phyloP scores from a whole-genome alignment of 805 yeast species.

The Pichia pseudocactophila region DNA sequence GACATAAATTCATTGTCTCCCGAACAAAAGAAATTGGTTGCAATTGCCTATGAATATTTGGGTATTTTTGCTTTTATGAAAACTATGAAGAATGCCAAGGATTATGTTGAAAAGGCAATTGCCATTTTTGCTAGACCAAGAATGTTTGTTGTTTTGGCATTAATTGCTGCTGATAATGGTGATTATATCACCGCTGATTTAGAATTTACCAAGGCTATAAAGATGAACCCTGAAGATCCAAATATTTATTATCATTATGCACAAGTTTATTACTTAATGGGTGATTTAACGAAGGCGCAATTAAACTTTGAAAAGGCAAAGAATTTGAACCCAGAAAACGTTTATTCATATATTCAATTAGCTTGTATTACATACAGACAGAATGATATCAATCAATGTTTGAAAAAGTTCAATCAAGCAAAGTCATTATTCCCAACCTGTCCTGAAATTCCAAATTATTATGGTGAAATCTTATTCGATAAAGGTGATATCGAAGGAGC shows the following conservation, averaged over 20 bases:
- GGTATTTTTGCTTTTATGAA: constrained; percentile 81
- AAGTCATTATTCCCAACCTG: constrained; percentile 70
- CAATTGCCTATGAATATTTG: constrained; percentile 74
- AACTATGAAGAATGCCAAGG: constrained; percentile 55
- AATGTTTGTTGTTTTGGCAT: constrained; percentile 73
- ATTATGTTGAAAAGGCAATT: constrained; percentile 56
- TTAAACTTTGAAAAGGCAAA: constrained; percentile 68
- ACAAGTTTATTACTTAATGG: constrained; percentile 78
- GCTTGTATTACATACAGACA: constrained; percentile 87
- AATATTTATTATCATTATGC: constrained; percentile 92
- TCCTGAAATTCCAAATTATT: constrained; percentile 90
- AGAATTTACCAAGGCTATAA: constrained; percentile 66
- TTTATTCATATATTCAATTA: constrained; percentile 81
- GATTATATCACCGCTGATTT: constrained; percentile 48
- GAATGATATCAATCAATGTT: constrained; percentile 52
- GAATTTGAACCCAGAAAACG: constrained; percentile 62
- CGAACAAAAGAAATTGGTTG: constrained; percentile 34
- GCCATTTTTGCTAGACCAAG: constrained; percentile 66
- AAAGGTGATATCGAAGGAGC: constrained; percentile 66
- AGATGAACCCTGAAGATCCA: constrained; percentile 59
- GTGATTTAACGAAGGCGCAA: constrained; percentile 65
- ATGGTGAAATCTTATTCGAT: constrained; percentile 88
- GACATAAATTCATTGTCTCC: constrained; percentile 9
- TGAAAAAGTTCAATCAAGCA: constrained; percentile 56
- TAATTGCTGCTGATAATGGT: constrained; percentile 74